Evolutionary conservation across 352 stramenopile genomes (phyloP), one percentile per base, ranked within the genome.

Genomic region (Plasmopara viticola): DNA sequence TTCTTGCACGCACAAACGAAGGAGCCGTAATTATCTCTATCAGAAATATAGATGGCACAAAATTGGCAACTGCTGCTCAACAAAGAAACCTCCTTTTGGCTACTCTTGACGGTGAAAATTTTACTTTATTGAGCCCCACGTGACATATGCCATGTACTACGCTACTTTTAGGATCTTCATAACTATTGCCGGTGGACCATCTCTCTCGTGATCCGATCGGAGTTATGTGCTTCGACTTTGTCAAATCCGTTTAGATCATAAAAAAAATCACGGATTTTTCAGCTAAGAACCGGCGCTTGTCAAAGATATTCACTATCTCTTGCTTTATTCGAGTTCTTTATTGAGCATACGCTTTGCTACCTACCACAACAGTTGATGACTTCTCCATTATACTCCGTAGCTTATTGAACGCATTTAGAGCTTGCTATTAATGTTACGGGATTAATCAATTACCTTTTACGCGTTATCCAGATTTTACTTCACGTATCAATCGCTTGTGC

Each of bases 1-100:
- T 13, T 56, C 1, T 31, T 49, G 9, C 30, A 56, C 35, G 50
- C 50, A 56, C 39, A 56, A 56, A 10, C 8, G 41, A 0, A 41
- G 41, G 0, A 41, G 48, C 30, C 30, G 42, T 4, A 56, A 50
- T 6, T 56, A 31, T 12, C 6, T 56, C 1, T 17, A 41, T 10
- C 9, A 49, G 44, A 30, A 56, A 50, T 56, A 50, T 18, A 1
- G 38, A 12, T 6, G 41, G 34, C 30, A 6, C 9, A 50, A 50
- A 40, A 14, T n/a, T n/a, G 2, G 40, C 50, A 6, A 56, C 50
- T 14, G 33, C 40, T 13, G 5, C 12, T 13, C 41, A 56, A 12
- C 50, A 50, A 13, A n/a, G 31, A 9, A 7, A 28, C 4, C 33
- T 43, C 0, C 41, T 56, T 2, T 15, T n/a, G 3, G 12, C 12